Evolutionary conservation across 78 protist genomes (phyloP), one percentile per base, ranked within the genome.

Genomic region (Chrysochromulina parva): DNA sequence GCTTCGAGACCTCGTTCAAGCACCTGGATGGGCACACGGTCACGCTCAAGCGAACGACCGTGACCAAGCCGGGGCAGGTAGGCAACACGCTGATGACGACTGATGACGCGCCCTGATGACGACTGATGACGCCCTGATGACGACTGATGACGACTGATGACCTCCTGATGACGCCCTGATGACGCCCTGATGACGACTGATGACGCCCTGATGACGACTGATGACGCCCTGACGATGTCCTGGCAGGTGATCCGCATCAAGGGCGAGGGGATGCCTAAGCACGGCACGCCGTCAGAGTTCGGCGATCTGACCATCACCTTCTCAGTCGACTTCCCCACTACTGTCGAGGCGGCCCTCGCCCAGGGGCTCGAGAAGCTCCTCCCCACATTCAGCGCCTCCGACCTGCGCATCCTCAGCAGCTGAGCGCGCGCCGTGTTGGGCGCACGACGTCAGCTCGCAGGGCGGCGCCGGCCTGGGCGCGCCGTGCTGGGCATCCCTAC

Each of bases 201-300:
- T 10, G 24, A 17, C 14, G 57, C 50, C 22, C 82, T 7, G 28
- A 5, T 22, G 28, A 28, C 53, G 28, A 6, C 53, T n/a, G 6
- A 38, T 38, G 38, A 38, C 38, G 38, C 38, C 38, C 38, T 22
- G 9, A 13, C 11, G 53, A 13, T 4, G 76, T 16, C 5, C 53
- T 16, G 38, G 54, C 84, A 76, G 50, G 55, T 26, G 28, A 4
- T 82, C 53, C 4, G 24, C 26, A 1, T 82, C 60, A 54, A 57
- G 53, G 78, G 90, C n/a, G 90, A 65, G 59, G 90, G 90, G 5
- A 65, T 86, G 78, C 90, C 90, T n/a, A 38, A 60, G 78, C 90
- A 60, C 59, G 20, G 38, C 78, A 53, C 54, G 20, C 20, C 78
- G 3, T 86, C 78, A 19, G 58, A 82, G 55, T 74, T 74, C 1